A percentile compares a stretch with the other conserved stretches of the same genome.
Evolutionary conservation across 495 filamentous ascomycete species (phyloP).

Genomic region (Wilcoxina mikolae): DNA sequence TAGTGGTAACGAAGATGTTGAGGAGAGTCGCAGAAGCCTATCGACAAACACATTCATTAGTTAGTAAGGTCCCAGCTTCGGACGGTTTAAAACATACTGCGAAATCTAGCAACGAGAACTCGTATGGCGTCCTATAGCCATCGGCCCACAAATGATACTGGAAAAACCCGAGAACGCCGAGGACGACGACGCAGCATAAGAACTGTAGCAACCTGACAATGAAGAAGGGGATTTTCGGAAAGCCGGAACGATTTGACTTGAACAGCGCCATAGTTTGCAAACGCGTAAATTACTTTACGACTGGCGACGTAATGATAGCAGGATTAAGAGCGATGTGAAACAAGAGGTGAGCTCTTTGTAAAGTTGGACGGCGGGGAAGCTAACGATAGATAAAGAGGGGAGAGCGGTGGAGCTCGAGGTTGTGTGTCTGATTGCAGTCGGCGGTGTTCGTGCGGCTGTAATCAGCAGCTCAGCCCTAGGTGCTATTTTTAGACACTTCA

Average conservation of each 20-base stretch:
- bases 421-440: too few species aligned
- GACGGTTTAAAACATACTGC: conserved; percentile 7
- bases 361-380: too few species aligned
- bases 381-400: too few species aligned
- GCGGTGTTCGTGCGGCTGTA: too few species aligned
- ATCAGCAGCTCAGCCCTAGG: too few species aligned
- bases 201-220: conserved; percentile 16
- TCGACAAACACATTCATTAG: not conserved
- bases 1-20: conserved; percentile 8
- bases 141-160: conserved; percentile 19
- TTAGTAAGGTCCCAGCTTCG: not conserved
- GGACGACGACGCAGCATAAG: conserved; percentile 8
- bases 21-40: conserved; percentile 17
- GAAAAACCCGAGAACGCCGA: conserved; percentile 20
- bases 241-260: not conserved
- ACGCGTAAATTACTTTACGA: too few species aligned
- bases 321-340: too few species aligned
- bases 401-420: too few species aligned
- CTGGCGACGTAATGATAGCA: too few species aligned
- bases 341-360: too few species aligned
- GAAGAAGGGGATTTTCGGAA: conserved; percentile 18
- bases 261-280: not conserved
- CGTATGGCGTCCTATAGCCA: conserved; percentile 19
- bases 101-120: conserved; percentile 18
- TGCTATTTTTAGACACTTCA: too few species aligned